A percentile compares a stretch with the other conserved stretches of the same genome.
These are phyloP conservation scores for Fusarium sp. DNA, from an alignment of 2,329 filamentous ascomycete genomes.

Conservation along the genomic window DNA sequence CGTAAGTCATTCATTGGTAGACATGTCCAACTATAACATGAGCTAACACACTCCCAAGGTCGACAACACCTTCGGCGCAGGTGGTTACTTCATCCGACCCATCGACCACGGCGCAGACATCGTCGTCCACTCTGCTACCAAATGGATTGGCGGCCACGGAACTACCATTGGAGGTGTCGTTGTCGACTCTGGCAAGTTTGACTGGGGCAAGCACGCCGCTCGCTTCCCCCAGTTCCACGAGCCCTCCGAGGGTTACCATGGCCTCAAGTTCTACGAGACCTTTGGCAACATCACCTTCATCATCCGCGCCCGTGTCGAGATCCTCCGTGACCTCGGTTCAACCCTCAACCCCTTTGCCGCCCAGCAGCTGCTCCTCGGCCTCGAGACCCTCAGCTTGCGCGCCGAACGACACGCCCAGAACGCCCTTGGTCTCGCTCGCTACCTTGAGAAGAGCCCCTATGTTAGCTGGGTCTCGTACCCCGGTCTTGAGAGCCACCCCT, in stretches of 20 bases:
- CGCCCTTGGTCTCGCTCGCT: conserved; percentile 80
- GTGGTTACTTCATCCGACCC: conserved; percentile 86
- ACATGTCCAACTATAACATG: background rate
- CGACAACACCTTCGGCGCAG: conserved; percentile 95
- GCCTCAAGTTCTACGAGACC: conserved; percentile 92
- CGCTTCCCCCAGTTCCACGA: conserved; percentile 95
- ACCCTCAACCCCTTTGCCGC: conserved; percentile 90
- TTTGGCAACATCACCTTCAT: conserved; percentile 86
- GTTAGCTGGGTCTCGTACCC: conserved; percentile 96
- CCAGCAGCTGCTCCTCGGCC: conserved; percentile 87
- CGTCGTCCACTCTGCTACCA: conserved; percentile 92
- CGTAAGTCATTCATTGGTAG: conserved; percentile 54
- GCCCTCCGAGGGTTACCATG: conserved; percentile 89
- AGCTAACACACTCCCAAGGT: conserved; percentile 61
- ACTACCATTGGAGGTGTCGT: conserved; percentile 90
- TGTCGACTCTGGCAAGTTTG: conserved; percentile 89
- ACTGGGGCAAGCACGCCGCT: conserved; percentile 86
- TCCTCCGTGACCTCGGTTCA: conserved; percentile 86
- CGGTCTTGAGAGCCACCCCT: conserved; percentile 83
- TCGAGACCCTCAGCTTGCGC: conserved; percentile 90
- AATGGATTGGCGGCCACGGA: conserved; percentile 97
- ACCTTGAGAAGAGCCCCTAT: conserved; percentile 84
- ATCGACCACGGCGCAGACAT: conserved; percentile 94
- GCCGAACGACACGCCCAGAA: conserved; percentile 89
- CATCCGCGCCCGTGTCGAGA: conserved; percentile 87